Base-by-base conservation (phyloP, 2,329 filamentous ascomycete genomes). In the Colletotrichum salicis region DNA sequence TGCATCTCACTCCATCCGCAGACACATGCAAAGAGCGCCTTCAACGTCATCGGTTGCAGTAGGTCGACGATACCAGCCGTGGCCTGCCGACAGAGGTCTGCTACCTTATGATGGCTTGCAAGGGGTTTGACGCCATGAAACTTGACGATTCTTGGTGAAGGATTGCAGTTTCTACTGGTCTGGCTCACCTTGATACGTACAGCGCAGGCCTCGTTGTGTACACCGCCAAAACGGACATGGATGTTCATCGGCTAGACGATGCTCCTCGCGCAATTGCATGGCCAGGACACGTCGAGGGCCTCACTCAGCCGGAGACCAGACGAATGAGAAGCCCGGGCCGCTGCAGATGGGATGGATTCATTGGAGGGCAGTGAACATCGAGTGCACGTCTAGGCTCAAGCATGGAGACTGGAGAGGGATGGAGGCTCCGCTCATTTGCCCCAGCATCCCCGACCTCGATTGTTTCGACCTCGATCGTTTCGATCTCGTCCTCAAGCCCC, bases 201-300 rank as follows among this genome's bases (percentile, higher is more conserved):
- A 67, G 35, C 29, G 19, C 37, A 57, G 29, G 64, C 48, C 41
- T 41, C 19, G 29, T 22, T 27, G 31, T 59, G 22, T 31, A 70
- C 70, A 72, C 70, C 70, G 70, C 70, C 55, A 69, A 33, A 55
- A 56, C 59, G 22, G 55, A 51, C 70, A 70, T 63, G 66, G 59
- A 15, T 58, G 24, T 29, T 33, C 27, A 31, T 58, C 29, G 35
- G 35, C 35, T 45, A 59, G 19, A 24, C 10, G 22, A 52, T 22
- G 56, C 31, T 54, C 33, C 57, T 37, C n/a, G 54, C 59, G 27
- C 69, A 71, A 41, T 45, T 5, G 52, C 41, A 63, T 45, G 55
- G 33, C 61, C 29, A 12, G 51, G 33, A 29, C 33, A 56, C 35
- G 29, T 55, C 27, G n/a, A 24, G 45, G 31, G 31, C 15, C 35